Evolutionary conservation across 805 yeast genomes (phyloP).

Genomic region (Candida orba): DNA sequence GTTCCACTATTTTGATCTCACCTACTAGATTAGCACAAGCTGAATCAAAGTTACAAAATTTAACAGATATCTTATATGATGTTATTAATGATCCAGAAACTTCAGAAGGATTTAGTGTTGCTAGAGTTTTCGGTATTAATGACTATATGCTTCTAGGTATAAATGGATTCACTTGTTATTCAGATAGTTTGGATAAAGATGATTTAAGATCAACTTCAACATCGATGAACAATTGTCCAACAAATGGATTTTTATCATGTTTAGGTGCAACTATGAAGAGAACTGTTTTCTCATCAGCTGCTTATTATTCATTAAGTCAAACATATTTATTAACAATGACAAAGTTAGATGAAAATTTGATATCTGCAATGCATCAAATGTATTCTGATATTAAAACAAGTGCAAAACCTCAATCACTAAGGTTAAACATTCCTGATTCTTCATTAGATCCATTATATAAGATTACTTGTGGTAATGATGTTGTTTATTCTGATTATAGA

Average conservation of each 20-base stretch:
- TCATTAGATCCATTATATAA: not conserved
- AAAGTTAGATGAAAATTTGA: not conserved
- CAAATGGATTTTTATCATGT: slow-evolving; percentile 5
- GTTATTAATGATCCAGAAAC: not conserved
- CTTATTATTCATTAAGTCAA: slow-evolving; percentile 1
- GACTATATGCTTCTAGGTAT: slow-evolving; percentile 4
- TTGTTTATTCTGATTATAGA: not conserved
- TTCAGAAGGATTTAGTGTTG: slow-evolving; percentile 1
- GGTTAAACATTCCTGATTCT: slow-evolving; percentile 1
- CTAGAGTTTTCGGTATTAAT: slow-evolving; percentile 6
- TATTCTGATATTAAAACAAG: not conserved
- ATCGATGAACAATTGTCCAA: not conserved
- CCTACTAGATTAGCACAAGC: not conserved
- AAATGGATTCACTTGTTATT: slow-evolving; percentile 4
- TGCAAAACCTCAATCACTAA: not conserved
- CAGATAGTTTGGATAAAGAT: slow-evolving; percentile 1
- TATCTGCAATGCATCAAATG: not conserved
- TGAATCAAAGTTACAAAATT: not conserved
- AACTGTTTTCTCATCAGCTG: not conserved
- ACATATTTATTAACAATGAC: slow-evolving; percentile 4
- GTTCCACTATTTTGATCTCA: not conserved
- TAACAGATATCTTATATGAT: not conserved
- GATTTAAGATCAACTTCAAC: not conserved
- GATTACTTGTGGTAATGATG: slow-evolving; percentile 1
- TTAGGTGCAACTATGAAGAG: not conserved